Percentiles rank a stretch among this genome's conserved stretches.
Conservation (phyloP, 208 protist genomes). For the Leishmania amazonensis region DNA sequence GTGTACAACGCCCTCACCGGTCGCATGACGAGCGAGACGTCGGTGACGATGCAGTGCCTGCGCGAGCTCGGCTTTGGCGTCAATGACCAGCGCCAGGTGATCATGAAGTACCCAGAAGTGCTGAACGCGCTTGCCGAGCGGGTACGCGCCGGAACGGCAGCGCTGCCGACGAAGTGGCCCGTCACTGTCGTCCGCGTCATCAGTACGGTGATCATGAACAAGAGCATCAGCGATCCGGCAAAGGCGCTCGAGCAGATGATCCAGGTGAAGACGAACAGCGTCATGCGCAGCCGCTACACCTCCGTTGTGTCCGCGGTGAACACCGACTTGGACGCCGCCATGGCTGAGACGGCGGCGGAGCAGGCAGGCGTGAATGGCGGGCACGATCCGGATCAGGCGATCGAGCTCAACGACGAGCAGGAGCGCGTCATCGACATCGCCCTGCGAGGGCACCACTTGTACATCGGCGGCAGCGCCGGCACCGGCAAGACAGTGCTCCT, state of each 20-base stretch:
- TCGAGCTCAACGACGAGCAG: constrained; percentile 88
- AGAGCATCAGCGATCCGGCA: constrained; percentile 65
- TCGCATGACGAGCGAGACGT: constrained; percentile 82
- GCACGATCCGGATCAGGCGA: constrained; percentile 32
- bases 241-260: constrained; percentile 81
- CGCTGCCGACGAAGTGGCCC: constrained; percentile 74
- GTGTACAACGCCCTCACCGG: constrained; percentile 87
- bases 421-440: constrained; percentile 84
- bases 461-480: constrained; percentile 89
- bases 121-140: constrained; percentile 69
- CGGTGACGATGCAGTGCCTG: constrained; percentile 55
- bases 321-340: constrained; percentile 25
- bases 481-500: constrained; percentile 91
- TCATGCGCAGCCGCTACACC: constrained; percentile 74
- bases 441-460: constrained; percentile 81
- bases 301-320: constrained; percentile 61
- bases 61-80: constrained; percentile 79
- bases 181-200: constrained; percentile 62
- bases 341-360: constrained; percentile 8
- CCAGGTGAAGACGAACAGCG: constrained; percentile 77
- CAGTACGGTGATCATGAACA: constrained; percentile 63
- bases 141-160: constrained; percentile 53
- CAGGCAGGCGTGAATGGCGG: constrained; percentile 31
- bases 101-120: constrained; percentile 54
- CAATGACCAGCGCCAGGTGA: constrained; percentile 71